phyloP scores from a whole-genome alignment of 2,329 filamentous ascomycete genomes.

The Paecilomyces formosus region DNA sequence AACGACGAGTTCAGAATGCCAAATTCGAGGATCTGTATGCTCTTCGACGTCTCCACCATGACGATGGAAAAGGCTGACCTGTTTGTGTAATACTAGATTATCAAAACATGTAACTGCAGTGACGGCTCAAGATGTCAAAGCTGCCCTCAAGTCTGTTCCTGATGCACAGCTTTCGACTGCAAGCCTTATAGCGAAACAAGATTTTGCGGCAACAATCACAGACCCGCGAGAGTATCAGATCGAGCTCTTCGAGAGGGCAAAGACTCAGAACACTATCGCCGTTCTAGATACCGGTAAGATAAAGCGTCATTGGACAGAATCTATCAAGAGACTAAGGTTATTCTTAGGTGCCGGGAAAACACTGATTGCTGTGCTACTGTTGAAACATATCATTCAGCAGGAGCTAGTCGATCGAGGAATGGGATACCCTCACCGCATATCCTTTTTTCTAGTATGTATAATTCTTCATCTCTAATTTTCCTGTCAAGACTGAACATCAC shows the following conservation, averaged over 20 bases:
- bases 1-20: slow-evolving; percentile 44
- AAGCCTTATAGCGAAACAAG: slow-evolving; percentile 47
- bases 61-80: background rate
- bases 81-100: slow-evolving; percentile 19
- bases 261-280: slow-evolving; percentile 77
- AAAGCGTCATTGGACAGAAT: background rate
- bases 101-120: slow-evolving; percentile 36
- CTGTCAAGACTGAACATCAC: slow-evolving; percentile 6
- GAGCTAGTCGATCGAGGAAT: slow-evolving; percentile 64
- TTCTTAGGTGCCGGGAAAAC: slow-evolving; percentile 78
- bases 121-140: slow-evolving; percentile 32
- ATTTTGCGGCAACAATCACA: slow-evolving; percentile 55
- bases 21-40: slow-evolving; percentile 43
- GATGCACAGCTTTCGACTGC: slow-evolving; percentile 47
- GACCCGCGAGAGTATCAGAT: slow-evolving; percentile 84
- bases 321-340: slow-evolving; percentile 1
- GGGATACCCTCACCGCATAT: slow-evolving; percentile 56
- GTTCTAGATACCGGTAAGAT: slow-evolving; percentile 76
- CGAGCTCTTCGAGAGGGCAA: slow-evolving; percentile 84
- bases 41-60: background rate
- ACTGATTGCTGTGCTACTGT: slow-evolving; percentile 80
- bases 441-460: slow-evolving; percentile 69
- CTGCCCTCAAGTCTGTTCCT: slow-evolving; percentile 19
- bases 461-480: background rate
- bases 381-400: slow-evolving; percentile 66